Conservation (phyloP, 768 basidiomycete species). For the Collybia sordida region DNA sequence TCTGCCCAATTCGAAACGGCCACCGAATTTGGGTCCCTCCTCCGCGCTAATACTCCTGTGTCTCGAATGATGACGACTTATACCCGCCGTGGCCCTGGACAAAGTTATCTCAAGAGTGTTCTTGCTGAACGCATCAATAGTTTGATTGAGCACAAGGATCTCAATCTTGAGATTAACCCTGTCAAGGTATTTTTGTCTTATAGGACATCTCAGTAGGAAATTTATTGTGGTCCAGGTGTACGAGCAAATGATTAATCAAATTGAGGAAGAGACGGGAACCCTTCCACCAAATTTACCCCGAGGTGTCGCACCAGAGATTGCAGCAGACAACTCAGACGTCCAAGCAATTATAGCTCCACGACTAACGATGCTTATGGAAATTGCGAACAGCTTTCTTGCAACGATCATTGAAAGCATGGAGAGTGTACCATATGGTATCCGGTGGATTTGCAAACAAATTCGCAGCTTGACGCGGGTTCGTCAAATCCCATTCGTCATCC, state of each 20-base stretch:
- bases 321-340: conserved; percentile 91
- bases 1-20: conserved; percentile 99
- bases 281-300: conserved; percentile 90
- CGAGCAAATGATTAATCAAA: conserved; percentile 99
- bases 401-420: conserved; percentile 99
- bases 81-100: conserved; percentile 96
- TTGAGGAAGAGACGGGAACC: conserved; percentile 94
- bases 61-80: conserved; percentile 99
- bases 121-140: conserved; percentile 98
- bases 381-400: conserved; percentile 94
- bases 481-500: conserved; percentile 9
- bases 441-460: conserved; percentile 99
- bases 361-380: conserved; percentile 99
- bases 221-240: conserved; percentile 65
- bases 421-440: conserved; percentile 96
- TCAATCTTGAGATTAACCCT: conserved; percentile 98
- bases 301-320: conserved; percentile 92
- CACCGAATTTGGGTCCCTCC: conserved; percentile 97
- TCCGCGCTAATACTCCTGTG: conserved; percentile 98
- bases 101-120: conserved; percentile 97
- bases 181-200: conserved; percentile 66
- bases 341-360: conserved; percentile 98
- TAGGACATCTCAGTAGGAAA: neutral
- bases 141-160: conserved; percentile 98
- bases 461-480: conserved; percentile 90